Evolutionary conservation across 306 rosid species (phyloP), one percentile per base, ranked within the genome.

Genomic region (Gleditsia sinensis): DNA sequence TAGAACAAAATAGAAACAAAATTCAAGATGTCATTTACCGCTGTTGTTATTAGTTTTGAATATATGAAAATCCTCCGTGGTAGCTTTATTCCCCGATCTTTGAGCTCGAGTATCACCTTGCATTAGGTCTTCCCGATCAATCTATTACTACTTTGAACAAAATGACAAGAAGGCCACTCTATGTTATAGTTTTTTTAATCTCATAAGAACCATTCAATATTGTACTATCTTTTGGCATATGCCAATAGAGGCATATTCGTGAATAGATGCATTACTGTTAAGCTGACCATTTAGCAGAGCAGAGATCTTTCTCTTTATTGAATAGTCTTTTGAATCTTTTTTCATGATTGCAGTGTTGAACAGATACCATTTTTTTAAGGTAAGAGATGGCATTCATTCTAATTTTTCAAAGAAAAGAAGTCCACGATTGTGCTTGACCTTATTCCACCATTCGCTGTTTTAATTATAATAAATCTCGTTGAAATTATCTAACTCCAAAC

Each of bases 241-340:
- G 23, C 36, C 36, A 6, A 19, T 9, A 58, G 49, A 27, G 48
- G 75, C 37, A 34, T 5, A 59, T 20, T 19, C 37, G 42, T 28
- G 14, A 74, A 68, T 59, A 60, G 33, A 74, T 53, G 72, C 76
- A 37, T 69, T 67, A 13, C 65, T 75, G n/a, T 33, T 67, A 60
- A 25, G 67, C 37, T 67, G 68, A 67, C 53, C 63, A 37, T 73
- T 79, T 59, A 68, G 64, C 54, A 24, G 24, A 24, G 16, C 23
- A 51, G 13, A 53, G 63, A 53, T 10, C 40, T 39, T 59, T 45
- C 12, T 59, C 77, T 33, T 34, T 69, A 43, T 77, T 53, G 24
- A 23, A 67, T 54, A 57, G n/a, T 68, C 51, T 68, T 56, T 21
- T 9, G 25, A 34, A 34, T 71, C n/a, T 30, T 63, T 67, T 34